Evolutionary conservation across 1,284 basidiomycete species (phyloP).

Genomic region (Apiotrichum siamense): DNA sequence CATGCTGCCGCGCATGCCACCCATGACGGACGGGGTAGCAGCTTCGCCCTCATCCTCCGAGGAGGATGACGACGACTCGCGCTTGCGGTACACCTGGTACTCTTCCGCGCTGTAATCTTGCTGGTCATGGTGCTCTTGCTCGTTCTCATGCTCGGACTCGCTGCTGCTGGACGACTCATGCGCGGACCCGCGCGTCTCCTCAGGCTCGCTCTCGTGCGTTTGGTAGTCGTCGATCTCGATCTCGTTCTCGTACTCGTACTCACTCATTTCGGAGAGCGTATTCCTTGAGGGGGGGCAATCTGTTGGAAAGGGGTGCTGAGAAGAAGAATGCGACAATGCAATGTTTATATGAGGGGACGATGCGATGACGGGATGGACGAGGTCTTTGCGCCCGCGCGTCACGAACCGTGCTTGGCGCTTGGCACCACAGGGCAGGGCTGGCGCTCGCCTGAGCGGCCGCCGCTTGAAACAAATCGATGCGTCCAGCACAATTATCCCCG

Average conservation of each 20-base stretch:
- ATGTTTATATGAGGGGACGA: no score
- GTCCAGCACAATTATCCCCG: no score
- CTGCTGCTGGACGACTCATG: not conserved
- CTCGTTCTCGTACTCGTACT: constrained; percentile 1
- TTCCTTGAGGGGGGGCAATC: not conserved
- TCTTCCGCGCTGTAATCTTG: not conserved
- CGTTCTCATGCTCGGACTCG: not conserved
- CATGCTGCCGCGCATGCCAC: not conserved
- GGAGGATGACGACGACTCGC: no score
- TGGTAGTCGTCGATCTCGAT: not conserved
- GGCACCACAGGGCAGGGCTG: no score
- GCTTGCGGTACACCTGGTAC: no score
- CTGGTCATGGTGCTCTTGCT: not conserved
- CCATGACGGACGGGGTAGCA: not conserved
- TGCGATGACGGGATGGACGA: no score
- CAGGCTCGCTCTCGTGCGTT: not conserved
- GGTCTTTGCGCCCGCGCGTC: no score
- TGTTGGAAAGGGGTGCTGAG: not conserved
- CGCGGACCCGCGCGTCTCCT: not conserved
- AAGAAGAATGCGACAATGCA: not conserved
- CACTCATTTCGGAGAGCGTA: not conserved
- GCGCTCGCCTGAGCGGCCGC: no score
- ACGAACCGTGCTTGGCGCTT: no score
- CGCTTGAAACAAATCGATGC: no score
- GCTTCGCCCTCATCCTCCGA: not conserved